These are phyloP conservation scores for Cytauxzoon felis DNA, from an alignment of 169 alveolate genomes.

Conservation along the genomic window DNA sequence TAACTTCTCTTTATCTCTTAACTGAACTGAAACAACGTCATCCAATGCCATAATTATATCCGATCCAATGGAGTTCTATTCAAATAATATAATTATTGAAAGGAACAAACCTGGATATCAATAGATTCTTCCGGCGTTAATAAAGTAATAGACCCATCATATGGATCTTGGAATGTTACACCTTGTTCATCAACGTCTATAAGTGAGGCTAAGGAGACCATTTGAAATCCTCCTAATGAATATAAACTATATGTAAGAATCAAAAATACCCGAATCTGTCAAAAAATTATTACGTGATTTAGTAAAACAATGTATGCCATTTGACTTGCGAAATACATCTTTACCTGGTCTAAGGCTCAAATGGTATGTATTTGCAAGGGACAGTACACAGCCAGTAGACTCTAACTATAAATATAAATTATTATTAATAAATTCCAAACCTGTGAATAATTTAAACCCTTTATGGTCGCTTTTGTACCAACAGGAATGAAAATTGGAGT, in stretches of 20 bases:
- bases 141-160: slow-evolving; percentile 80
- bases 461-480: slow-evolving; percentile 95
- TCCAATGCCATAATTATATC: slow-evolving; percentile 98
- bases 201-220: slow-evolving; percentile 88
- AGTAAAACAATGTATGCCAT: slow-evolving; percentile 92
- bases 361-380: slow-evolving; percentile 96
- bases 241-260: not conserved
- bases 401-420: slow-evolving; percentile 7
- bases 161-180: slow-evolving; percentile 88
- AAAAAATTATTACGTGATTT: slow-evolving; percentile 89
- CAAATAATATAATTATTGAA: not conserved
- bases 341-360: slow-evolving; percentile 93
- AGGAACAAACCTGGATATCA: slow-evolving; percentile 62
- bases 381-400: slow-evolving; percentile 78
- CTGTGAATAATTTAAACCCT: slow-evolving; percentile 61
- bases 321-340: slow-evolving; percentile 81
- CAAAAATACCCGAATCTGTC: slow-evolving; percentile 93
- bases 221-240: slow-evolving; percentile 83
- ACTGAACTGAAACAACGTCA: slow-evolving; percentile 89
- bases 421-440: slow-evolving; percentile 73
- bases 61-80: slow-evolving; percentile 92
- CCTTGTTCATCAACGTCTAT: slow-evolving; percentile 91
- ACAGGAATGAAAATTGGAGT: slow-evolving; percentile 99
- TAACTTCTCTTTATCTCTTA: slow-evolving; percentile 57
- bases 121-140: slow-evolving; percentile 96